Percentiles rank a stretch among this genome's conserved stretches.
Conservation (phyloP, 108 stramenopile species). For the Cyclotella kingstonii region DNA sequence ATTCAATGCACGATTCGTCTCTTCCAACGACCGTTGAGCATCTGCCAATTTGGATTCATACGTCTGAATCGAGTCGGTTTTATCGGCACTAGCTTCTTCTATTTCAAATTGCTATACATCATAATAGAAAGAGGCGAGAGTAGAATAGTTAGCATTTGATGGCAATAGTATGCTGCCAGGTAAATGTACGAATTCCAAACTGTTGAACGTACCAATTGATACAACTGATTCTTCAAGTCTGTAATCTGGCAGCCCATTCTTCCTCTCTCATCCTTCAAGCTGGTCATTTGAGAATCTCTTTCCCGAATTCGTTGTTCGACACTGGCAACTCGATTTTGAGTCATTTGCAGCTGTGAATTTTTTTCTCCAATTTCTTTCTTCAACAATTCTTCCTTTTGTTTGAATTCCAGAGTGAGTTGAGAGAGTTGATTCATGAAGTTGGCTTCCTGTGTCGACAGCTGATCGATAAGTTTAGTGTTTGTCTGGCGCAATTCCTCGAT, state of each 20-base stretch:
- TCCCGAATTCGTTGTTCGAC: slow-evolving; percentile 50
- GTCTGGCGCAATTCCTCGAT: slow-evolving; percentile 10
- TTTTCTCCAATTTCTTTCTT: slow-evolving; percentile 11
- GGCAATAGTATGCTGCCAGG: too few relatives aligned
- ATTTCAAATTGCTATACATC: slow-evolving; percentile 50
- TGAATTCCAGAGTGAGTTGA: slow-evolving; percentile 20
- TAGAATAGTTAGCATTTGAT: background rate
- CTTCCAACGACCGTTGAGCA: slow-evolving; percentile 24
- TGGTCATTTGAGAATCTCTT: slow-evolving; percentile 51
- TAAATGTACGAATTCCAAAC: too few relatives aligned
- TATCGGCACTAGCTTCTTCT: slow-evolving; percentile 58
- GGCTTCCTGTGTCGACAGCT: slow-evolving; percentile 27
- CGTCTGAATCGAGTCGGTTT: slow-evolving; percentile 27
- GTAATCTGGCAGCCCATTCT: slow-evolving; percentile 56
- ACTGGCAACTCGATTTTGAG: slow-evolving; percentile 14
- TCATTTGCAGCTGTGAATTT: slow-evolving; percentile 1
- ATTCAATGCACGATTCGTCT: slow-evolving; percentile 3
- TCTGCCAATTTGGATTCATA: slow-evolving; percentile 38
- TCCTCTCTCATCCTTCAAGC: slow-evolving; percentile 63
- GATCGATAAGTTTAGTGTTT: slow-evolving; percentile 11
- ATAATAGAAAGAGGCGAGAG: background rate
- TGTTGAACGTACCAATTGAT: slow-evolving; percentile 44
- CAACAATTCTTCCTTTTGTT: slow-evolving; percentile 5
- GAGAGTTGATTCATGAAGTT: slow-evolving; percentile 23
- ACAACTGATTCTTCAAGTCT: slow-evolving; percentile 72